phyloP scores from a whole-genome alignment of 352 stramenopile genomes.

The Pseudoperonospora humuli region DNA sequence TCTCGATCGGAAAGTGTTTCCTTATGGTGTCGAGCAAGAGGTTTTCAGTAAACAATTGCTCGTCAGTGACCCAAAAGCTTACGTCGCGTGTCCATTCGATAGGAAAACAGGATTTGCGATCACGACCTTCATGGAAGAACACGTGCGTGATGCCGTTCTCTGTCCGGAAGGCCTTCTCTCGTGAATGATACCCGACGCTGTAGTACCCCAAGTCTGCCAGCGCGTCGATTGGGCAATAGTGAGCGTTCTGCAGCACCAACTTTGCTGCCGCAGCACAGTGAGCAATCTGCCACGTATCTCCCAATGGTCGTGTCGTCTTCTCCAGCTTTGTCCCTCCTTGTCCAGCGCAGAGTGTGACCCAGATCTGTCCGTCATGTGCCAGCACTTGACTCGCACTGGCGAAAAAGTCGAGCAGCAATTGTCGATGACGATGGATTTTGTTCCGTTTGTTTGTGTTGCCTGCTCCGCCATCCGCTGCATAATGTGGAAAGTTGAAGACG shows the following conservation, averaged over 20 bases:
- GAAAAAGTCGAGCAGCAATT: constrained; percentile 76
- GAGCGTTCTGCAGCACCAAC: constrained; percentile 52
- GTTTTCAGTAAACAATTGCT: constrained; percentile 39
- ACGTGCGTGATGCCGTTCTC: constrained; percentile 59
- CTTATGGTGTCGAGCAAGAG: constrained; percentile 34
- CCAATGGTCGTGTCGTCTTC: constrained; percentile 41
- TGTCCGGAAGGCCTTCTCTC: constrained; percentile 69
- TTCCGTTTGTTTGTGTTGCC: constrained; percentile 53
- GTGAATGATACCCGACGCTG: constrained; percentile 71
- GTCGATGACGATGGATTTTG: constrained; percentile 78
- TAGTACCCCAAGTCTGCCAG: constrained; percentile 65
- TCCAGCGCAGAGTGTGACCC: constrained; percentile 73
- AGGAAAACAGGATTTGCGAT: constrained; percentile 34
- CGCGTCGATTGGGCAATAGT: constrained; percentile 52
- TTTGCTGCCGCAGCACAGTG: constrained; percentile 47
- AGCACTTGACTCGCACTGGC: constrained; percentile 49
- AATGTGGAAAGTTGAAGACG: constrained; percentile 87
- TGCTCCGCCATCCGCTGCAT: constrained; percentile 52
- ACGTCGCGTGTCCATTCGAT: constrained; percentile 61
- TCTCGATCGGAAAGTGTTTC: constrained; percentile 33
- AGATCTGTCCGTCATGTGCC: constrained; percentile 50
- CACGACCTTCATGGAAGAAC: constrained; percentile 44
- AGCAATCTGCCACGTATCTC: constrained; percentile 79
- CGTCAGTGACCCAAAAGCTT: constrained; percentile 70
- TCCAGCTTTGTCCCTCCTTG: constrained; percentile 75